Percentiles rank a stretch among this genome's conserved stretches.
phyloP scores from a whole-genome alignment of 2,329 filamentous ascomycete species.

The Parastagonospora avenae region DNA sequence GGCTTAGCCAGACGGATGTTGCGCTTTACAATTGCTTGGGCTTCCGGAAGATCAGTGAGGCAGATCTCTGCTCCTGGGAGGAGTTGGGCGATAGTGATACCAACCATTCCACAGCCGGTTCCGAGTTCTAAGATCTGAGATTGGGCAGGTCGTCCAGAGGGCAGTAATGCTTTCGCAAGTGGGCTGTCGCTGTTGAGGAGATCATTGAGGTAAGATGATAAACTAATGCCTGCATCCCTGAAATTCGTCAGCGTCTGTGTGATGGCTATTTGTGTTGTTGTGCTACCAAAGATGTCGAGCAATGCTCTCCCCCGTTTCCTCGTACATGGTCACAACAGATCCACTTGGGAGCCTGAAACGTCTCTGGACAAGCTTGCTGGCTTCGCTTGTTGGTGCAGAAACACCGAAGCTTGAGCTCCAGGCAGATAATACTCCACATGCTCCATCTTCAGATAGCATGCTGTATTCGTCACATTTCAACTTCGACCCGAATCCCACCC shows the following conservation, averaged over 20 bases:
- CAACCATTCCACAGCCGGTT: slow-evolving; percentile 69
- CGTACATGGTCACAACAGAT: slow-evolving; percentile 60
- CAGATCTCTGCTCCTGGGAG: slow-evolving; percentile 58
- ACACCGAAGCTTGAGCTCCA: slow-evolving; percentile 58
- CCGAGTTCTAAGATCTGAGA: slow-evolving; percentile 66
- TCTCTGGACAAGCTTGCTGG: slow-evolving; percentile 61
- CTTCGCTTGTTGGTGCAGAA: slow-evolving; percentile 45
- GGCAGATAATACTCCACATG: slow-evolving; percentile 60
- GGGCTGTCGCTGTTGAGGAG: slow-evolving; percentile 36
- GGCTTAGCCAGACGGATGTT: slow-evolving; percentile 58
- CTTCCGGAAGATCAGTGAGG: slow-evolving; percentile 70
- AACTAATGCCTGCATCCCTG: slow-evolving; percentile 65
- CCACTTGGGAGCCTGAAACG: slow-evolving; percentile 54
- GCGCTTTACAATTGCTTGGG: slow-evolving; percentile 61
- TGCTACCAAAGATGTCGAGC: slow-evolving; percentile 71
- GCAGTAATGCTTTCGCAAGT: slow-evolving; percentile 5
- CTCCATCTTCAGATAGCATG: slow-evolving; percentile 26
- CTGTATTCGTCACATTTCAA: slow-evolving; percentile 35
- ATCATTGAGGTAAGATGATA: slow-evolving; percentile 58
- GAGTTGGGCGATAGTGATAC: slow-evolving; percentile 65
- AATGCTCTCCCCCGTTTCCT: slow-evolving; percentile 75
- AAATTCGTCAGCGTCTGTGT: slow-evolving; percentile 1
- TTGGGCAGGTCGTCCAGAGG: slow-evolving; percentile 5
- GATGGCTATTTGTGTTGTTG: not conserved
- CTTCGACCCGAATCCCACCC: slow-evolving; percentile 44